These are phyloP conservation scores for Nannochloris sp. DNA, from an alignment of 139 green algal species.

Conservation along the genomic window DNA sequence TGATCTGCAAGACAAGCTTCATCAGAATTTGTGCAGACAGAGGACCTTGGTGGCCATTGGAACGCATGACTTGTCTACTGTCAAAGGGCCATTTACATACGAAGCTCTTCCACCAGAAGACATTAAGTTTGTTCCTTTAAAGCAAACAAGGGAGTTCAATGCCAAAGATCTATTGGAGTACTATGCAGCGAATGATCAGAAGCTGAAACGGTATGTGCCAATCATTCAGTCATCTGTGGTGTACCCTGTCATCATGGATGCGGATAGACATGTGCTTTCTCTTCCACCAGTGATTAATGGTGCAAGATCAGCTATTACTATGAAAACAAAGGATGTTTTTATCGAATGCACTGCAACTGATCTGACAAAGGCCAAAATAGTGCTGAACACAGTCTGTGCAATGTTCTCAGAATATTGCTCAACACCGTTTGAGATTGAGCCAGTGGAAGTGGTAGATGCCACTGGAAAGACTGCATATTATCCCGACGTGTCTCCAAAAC, in stretches of 20 bases:
- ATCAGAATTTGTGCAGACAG: slow-evolving; percentile 96
- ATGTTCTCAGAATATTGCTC: slow-evolving; percentile 95
- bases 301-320: slow-evolving; percentile 73
- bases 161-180: slow-evolving; percentile 73
- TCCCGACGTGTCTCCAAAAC: slow-evolving; percentile 60
- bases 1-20: slow-evolving; percentile 97
- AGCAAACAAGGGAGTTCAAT: slow-evolving; percentile 82
- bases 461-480: slow-evolving; percentile 58
- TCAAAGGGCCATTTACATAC: slow-evolving; percentile 92
- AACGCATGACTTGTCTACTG: slow-evolving; percentile 89
- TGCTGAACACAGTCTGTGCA: slow-evolving; percentile 75
- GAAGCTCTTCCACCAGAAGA: slow-evolving; percentile 86
- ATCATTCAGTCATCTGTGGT: slow-evolving; percentile 91
- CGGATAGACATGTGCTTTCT: slow-evolving; percentile 81
- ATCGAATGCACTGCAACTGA: slow-evolving; percentile 98
- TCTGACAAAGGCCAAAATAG: slow-evolving; percentile 89
- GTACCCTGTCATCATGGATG: slow-evolving; percentile 92
- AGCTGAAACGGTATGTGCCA: slow-evolving; percentile 91
- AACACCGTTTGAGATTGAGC: slow-evolving; percentile 83
- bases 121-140: slow-evolving; percentile 94
- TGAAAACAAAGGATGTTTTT: slow-evolving; percentile 89
- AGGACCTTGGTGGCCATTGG: slow-evolving; percentile 94
- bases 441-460: slow-evolving; percentile 83
- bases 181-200: slow-evolving; percentile 82
- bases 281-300: slow-evolving; percentile 96